Evolutionary conservation across 2,329 filamentous ascomycete species (phyloP), one percentile per base, ranked within the genome.

Genomic region (Fusarium secorum): DNA sequence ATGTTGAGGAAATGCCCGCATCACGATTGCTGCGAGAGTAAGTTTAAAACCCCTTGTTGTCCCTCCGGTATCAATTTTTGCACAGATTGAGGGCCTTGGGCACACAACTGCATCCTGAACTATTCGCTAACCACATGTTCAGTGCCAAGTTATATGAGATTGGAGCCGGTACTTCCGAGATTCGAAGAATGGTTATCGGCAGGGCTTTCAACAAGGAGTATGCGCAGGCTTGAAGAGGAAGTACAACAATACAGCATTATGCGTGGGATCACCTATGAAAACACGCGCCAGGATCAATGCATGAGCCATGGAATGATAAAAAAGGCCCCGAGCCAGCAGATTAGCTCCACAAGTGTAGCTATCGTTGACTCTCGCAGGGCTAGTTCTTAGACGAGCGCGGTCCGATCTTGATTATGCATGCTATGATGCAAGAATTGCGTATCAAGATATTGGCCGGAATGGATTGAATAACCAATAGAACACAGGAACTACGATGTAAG

Each of bases 91-190:
- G 48, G 54, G 51, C 32, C 17, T 22, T 46, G 33, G 36, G 24
- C 18, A 33, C 26, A 35, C 15, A 38, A 18, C 35, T 46, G 24
- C n/a, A 24, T 39, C 10, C 30, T 11, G 35, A 38, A 38, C 32
- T 68, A 55, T 79, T 81, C 78, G 83, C 76, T 60, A 18, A 65
- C 59, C 13, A 64, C 10, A 22, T 41, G 38, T 35, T 35, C 68
- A 89, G 87, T 81, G 88, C 89, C 38, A 91, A 91, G 79, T 81
- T 99, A 66, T 99, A 99, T 80, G 96, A 98, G 83, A 98, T 99
- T 79, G 96, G 96, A 3, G 96, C 96, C 9, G 96, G 96, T 10
- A 98, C 96, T 7, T 97, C 94, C 66, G 96, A 99, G 83, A 91
- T 99, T 54, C 87, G 96, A 72, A 87, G 95, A 71, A 97, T 98